Evolutionary conservation across 768 basidiomycete genomes (phyloP), one percentile per base, ranked within the genome.

Genomic region (Trametes cinnabarina): DNA sequence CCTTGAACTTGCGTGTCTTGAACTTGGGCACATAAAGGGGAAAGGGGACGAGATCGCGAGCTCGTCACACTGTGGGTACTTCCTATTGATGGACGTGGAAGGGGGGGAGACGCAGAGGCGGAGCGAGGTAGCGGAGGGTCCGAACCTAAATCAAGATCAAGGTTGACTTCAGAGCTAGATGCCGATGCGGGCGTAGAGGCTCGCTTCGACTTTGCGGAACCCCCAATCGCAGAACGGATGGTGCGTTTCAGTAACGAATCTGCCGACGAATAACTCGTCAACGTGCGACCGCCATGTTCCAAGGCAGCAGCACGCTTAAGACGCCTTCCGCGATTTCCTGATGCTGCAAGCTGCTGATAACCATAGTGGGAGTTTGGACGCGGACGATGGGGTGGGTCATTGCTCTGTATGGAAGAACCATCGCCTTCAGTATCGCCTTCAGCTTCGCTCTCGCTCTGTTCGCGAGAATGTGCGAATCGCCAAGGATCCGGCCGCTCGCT

Each of bases 261-360:
- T 0, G 57, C 69, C 4, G 69, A 70, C 0, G 69, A 60, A 48
- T 70, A 70, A 42, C 61, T 67, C 1, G 61, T 62, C 14, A 70
- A 63, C 15, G 62, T 64, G 3, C 51, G 61, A 12, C 43, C 25
- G 43, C 35, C 54, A 30, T 52, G 32, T 11, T 49, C 44, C 12
- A 42, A 9, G 20, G 23, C 34, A 5, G 53, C 35, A 25, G 19
- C 39, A 14, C 25, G 37, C 11, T 55, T 39, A 2, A 19, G n/a
- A 12, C 37, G 35, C 12, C 54, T 20, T 9, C 54, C 54, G 19
- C 46, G 54, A 15, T 46, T 26, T 17, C 37, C 15, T 7, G 52
- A 35, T 1, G 14, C 11, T 3, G 39, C 48, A n/a, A 14, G 35
- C 12, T 11, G 41, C 19, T 22, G 48, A 25, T 50, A 58, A n/a